These are phyloP conservation scores for Plasmodium fragile DNA, from an alignment of 169 alveolate genomes.

Conservation along the genomic window DNA sequence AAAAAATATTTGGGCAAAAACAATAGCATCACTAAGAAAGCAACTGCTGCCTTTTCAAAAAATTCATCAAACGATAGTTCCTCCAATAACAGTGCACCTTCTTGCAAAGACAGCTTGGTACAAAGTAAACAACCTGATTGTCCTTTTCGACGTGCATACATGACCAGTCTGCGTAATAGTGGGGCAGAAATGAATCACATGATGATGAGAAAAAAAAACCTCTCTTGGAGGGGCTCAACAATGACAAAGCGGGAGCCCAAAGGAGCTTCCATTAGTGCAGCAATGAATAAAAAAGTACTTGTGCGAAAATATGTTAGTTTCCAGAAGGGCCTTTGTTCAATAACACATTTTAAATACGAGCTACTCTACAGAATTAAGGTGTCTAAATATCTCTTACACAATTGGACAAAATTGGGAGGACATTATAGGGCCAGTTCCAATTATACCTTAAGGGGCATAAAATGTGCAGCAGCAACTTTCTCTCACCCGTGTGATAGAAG, in stretches of 20 bases:
- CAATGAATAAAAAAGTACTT: not conserved
- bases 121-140: not conserved
- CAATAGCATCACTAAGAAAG: not conserved
- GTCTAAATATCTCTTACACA: not conserved
- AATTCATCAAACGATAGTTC: not conserved
- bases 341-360: not conserved
- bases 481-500: not conserved
- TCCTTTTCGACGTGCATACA: not conserved
- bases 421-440: not conserved
- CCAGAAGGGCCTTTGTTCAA: not conserved
- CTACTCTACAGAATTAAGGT: not conserved
- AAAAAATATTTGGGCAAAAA: not conserved
- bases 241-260: not conserved
- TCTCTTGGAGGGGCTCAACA: not conserved
- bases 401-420: not conserved
- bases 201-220: not conserved
- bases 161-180: not conserved
- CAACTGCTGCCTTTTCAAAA: not conserved
- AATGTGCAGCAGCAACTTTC: not conserved
- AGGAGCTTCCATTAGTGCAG: not conserved
- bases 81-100: not conserved
- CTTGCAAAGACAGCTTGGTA: not conserved
- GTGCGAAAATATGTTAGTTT: slow-evolving; percentile 15
- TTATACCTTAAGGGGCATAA: not conserved
- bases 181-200: not conserved